Percentiles rank a stretch among this genome's conserved stretches.
Conservation (phyloP, 1,284 basidiomycete genomes). For the Pterulicium gracile region DNA sequence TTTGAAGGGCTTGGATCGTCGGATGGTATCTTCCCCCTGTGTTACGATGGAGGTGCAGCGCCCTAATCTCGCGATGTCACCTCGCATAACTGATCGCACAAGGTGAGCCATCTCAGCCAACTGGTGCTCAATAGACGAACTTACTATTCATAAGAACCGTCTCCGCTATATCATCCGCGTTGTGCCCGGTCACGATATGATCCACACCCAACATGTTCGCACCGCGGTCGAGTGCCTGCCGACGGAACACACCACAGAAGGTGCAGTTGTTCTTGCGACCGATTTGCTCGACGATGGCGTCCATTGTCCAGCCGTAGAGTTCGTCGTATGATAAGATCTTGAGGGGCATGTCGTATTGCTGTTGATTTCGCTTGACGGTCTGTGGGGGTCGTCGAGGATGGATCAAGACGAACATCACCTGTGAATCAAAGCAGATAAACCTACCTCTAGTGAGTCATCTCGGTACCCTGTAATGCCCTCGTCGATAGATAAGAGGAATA, state of each 20-base stretch:
- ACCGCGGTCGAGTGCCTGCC: constrained; percentile 93
- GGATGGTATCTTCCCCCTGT: constrained; percentile 89
- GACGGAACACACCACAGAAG: constrained; percentile 95
- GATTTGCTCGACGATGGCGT: constrained; percentile 86
- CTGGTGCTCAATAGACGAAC: constrained; percentile 20
- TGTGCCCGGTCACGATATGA: constrained; percentile 98
- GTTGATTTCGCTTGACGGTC: constrained; percentile 97
- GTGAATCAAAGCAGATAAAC: constrained; percentile 14
- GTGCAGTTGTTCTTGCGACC: constrained; percentile 99
- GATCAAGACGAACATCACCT: not conserved
- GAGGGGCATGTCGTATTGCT: constrained; percentile 90
- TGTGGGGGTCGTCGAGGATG: constrained; percentile 21
- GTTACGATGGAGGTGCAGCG: constrained; percentile 93
- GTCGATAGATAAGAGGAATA: constrained; percentile 94
- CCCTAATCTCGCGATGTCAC: constrained; percentile 90
- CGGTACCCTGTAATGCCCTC: constrained; percentile 98
- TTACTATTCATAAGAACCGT: constrained; percentile 97
- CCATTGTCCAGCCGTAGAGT: constrained; percentile 99
- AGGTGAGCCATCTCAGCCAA: constrained; percentile 6
- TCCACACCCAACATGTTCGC: constrained; percentile 85
- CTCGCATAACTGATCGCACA: constrained; percentile 74
- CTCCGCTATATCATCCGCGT: constrained; percentile 98
- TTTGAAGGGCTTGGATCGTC: constrained; percentile 97
- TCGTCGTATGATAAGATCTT: constrained; percentile 96
- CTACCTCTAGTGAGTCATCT: constrained; percentile 91